phyloP scores from a whole-genome alignment of 768 basidiomycete genomes.

The Pleurotus sapidus region DNA sequence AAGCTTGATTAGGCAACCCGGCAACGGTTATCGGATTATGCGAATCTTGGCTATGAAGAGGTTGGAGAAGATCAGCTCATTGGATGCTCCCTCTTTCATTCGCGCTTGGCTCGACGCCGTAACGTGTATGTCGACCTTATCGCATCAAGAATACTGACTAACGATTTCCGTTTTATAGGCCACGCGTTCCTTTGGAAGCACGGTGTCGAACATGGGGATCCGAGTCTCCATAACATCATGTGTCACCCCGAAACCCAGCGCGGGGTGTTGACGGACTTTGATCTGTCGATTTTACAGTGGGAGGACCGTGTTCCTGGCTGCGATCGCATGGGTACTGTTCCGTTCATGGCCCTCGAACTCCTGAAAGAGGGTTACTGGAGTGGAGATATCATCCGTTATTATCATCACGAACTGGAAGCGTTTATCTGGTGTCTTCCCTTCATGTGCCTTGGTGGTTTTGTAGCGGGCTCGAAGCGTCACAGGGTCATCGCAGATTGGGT shows the following conservation, averaged over 20 bases:
- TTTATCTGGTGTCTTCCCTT: constrained; percentile 21
- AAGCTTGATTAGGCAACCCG: background rate
- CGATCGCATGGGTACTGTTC: constrained; percentile 21
- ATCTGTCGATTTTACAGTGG: constrained; percentile 17
- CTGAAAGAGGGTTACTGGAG: constrained; percentile 12
- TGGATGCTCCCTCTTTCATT: background rate
- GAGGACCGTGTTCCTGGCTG: background rate
- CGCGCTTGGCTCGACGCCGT: constrained; percentile 2
- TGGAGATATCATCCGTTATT: constrained; percentile 16
- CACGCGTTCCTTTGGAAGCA: constrained; percentile 24
- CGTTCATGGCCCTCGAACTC: constrained; percentile 32
- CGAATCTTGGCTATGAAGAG: background rate
- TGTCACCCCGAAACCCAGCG: constrained; percentile 11
- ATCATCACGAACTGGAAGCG: constrained; percentile 30
- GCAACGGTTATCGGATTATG: background rate
- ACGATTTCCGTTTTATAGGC: constrained; percentile 11
- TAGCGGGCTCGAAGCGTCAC: background rate
- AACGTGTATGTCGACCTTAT: constrained; percentile 4
- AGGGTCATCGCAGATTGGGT: background rate
- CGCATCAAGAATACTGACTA: background rate
- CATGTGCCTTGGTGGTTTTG: constrained; percentile 1
- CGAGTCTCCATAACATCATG: constrained; percentile 28
- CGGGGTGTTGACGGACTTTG: constrained; percentile 27
- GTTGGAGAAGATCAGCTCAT: background rate
- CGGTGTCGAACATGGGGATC: constrained; percentile 24